A percentile compares a stretch with the other conserved stretches of the same genome.
Evolutionary conservation across 768 basidiomycete genomes (phyloP).

Genomic region (Pisolithus microcarpus): DNA sequence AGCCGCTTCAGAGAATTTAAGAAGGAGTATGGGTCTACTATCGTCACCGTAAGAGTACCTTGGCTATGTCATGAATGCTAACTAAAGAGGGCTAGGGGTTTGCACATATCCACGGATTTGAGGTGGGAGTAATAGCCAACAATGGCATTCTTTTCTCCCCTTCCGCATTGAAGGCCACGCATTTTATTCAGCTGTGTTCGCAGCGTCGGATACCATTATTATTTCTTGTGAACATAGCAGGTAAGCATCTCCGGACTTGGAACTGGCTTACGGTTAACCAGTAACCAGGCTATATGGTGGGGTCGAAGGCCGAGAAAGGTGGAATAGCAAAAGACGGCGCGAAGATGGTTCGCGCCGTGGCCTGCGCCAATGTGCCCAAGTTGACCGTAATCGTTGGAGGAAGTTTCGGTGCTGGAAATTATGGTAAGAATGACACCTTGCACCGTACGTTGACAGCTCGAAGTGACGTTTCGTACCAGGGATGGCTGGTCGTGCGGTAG

Average conservation of each 20-base stretch:
- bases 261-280: slow-evolving; percentile 3
- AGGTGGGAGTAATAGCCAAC: slow-evolving; percentile 89
- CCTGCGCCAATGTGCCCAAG: slow-evolving; percentile 91
- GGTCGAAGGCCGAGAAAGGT: slow-evolving; percentile 88
- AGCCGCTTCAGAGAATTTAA: slow-evolving; percentile 93
- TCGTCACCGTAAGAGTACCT: slow-evolving; percentile 62
- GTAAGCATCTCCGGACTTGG: slow-evolving; percentile 25
- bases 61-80: neutral
- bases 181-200: slow-evolving; percentile 92
- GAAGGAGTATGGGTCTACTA: slow-evolving; percentile 87
- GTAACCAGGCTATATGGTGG: slow-evolving; percentile 82
- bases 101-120: slow-evolving; percentile 81
- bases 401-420: slow-evolving; percentile 92
- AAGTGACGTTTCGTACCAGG: slow-evolving; percentile 36
- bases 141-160: slow-evolving; percentile 94
- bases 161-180: slow-evolving; percentile 88
- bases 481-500: slow-evolving; percentile 88
- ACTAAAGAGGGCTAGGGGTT: slow-evolving; percentile 51
- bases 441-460: slow-evolving; percentile 5
- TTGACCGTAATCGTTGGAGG: slow-evolving; percentile 90
- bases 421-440: slow-evolving; percentile 43
- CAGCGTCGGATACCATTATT: slow-evolving; percentile 84
- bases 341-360: slow-evolving; percentile 95
- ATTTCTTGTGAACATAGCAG: slow-evolving; percentile 95
- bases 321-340: slow-evolving; percentile 94